Conservation (phyloP, 257 asterid species). For the Pogostemon cablin region DNA sequence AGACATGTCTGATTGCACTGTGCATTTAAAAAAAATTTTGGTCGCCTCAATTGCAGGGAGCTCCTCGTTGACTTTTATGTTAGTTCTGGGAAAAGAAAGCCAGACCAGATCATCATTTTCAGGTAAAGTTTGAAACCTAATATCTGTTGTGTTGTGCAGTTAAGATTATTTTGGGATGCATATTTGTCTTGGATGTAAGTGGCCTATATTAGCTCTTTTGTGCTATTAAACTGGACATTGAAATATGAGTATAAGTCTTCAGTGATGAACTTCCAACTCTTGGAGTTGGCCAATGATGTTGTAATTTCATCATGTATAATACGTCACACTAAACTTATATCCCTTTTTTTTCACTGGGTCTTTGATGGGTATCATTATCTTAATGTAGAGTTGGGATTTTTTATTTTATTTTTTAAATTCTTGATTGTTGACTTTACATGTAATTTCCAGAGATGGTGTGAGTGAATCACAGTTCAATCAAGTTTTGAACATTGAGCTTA, state of each 20-base stretch:
- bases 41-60: conserved; percentile 54
- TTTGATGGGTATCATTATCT: neutral
- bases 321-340: neutral
- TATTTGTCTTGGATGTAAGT: neutral
- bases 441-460: conserved; percentile 75
- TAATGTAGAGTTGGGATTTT: neutral
- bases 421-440: conserved; percentile 2
- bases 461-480: conserved; percentile 91
- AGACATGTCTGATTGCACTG: neutral
- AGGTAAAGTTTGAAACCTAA: conserved; percentile 45
- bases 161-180: neutral
- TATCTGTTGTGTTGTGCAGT: neutral
- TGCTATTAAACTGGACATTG: neutral
- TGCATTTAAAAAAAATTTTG: neutral
- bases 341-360: neutral
- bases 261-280: neutral
- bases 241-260: neutral
- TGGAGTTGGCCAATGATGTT: neutral
- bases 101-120: conserved; percentile 82
- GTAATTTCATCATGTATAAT: neutral
- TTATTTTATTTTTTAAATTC: neutral
- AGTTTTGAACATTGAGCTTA: conserved; percentile 76
- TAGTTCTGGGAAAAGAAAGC: conserved; percentile 77
- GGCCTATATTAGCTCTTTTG: neutral
- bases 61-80: conserved; percentile 70